These are phyloP conservation scores for Aspergillus indologenus DNA, from an alignment of 495 filamentous ascomycete species.

Conservation along the genomic window DNA sequence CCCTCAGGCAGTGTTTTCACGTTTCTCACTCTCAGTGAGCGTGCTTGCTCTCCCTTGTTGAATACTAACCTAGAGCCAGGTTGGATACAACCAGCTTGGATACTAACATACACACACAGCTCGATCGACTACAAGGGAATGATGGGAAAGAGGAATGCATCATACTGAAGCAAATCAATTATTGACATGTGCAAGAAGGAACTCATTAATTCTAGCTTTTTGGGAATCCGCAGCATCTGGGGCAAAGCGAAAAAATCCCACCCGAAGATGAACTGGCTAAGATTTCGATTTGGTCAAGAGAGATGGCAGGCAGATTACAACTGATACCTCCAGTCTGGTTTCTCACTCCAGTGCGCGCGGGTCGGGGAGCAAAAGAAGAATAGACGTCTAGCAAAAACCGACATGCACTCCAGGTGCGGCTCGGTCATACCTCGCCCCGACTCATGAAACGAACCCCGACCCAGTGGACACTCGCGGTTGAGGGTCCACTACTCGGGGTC, in stretches of 20 bases:
- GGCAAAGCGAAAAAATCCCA: neutral
- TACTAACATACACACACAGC: too few species aligned
- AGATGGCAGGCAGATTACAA: neutral
- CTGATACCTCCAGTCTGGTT: neutral
- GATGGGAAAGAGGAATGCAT: too few species aligned
- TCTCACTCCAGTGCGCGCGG: neutral
- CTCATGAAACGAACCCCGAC: conserved; percentile 2
- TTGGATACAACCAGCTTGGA: too few species aligned
- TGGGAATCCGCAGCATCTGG: neutral
- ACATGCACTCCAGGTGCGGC: conserved; percentile 5
- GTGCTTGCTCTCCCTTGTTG: too few species aligned
- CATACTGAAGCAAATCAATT: neutral
- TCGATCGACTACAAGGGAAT: too few species aligned
- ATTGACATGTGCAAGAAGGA: neutral
- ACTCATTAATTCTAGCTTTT: neutral
- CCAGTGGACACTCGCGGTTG: neutral
- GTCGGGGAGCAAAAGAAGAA: neutral
- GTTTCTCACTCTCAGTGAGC: too few species aligned
- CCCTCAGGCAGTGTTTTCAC: too few species aligned
- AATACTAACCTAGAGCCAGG: too few species aligned
- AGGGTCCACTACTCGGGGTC: conserved; percentile 4
- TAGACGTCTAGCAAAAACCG: conserved; percentile 4
- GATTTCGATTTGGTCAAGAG: neutral
- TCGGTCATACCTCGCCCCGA: conserved; percentile 7
- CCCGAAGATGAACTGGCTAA: neutral